phyloP scores from a whole-genome alignment of 805 yeast genomes.

The Brettanomyces custersianus region DNA sequence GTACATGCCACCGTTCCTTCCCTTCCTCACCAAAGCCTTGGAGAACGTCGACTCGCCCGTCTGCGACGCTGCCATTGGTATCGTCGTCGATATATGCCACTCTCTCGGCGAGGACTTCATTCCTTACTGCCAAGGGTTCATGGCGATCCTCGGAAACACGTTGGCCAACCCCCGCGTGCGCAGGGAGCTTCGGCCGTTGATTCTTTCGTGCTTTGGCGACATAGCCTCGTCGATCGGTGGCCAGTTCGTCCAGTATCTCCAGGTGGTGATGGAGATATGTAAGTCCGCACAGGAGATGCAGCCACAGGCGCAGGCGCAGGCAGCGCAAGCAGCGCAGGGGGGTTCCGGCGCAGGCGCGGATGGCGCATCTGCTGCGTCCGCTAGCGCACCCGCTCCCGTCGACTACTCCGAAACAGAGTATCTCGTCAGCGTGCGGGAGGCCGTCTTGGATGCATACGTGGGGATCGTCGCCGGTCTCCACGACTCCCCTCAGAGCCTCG shows the following conservation, averaged over 20 bases:
- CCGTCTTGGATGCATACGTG: constrained; percentile 92
- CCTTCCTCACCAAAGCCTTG: constrained; percentile 71
- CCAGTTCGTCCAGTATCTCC: constrained; percentile 66
- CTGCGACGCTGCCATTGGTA: constrained; percentile 85
- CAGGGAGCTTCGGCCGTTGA: constrained; percentile 78
- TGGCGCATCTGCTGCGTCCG: too few relatives aligned
- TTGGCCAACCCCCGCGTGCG: constrained; percentile 60
- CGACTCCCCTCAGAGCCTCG: constrained; percentile 54
- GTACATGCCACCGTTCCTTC: constrained; percentile 76
- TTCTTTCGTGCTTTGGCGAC: constrained; percentile 91
- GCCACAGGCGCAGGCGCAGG: constrained; percentile 3
- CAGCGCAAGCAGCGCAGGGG: too few relatives aligned
- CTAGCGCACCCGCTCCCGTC: too few relatives aligned
- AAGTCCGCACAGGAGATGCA: constrained; percentile 51
- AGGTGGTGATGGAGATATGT: constrained; percentile 73
- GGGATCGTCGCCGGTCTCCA: constrained; percentile 91
- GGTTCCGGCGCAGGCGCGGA: too few relatives aligned
- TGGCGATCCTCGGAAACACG: constrained; percentile 72
- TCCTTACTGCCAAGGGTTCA: constrained; percentile 71
- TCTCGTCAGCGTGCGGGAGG: constrained; percentile 60
- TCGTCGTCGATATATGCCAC: constrained; percentile 89
- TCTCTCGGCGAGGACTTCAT: constrained; percentile 68
- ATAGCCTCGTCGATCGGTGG: constrained; percentile 82
- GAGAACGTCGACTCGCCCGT: constrained; percentile 76
- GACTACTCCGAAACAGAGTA: constrained; percentile 58